Evolutionary conservation across 257 asterid genomes (phyloP).

Genomic region (Fraxinus americana): DNA sequence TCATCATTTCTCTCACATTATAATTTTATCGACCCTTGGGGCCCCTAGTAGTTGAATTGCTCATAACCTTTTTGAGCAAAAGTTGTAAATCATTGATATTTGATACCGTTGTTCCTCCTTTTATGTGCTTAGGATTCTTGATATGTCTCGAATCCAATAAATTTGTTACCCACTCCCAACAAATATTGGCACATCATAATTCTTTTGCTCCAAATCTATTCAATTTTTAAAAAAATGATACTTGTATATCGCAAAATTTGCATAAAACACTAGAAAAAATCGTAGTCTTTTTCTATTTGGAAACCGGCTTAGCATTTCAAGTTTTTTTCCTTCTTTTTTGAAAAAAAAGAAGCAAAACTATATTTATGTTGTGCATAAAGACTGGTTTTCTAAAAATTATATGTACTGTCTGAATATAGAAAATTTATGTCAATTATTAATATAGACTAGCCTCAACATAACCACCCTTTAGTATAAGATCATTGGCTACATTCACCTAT

Average conservation of each 20-base stretch:
- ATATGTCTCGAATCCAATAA: constrained; percentile 16
- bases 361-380: no score
- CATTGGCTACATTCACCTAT: no score
- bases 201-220: neutral
- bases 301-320: no score
- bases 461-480: neutral
- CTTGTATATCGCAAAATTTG: neutral
- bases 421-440: no score
- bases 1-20: no score
- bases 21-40: neutral
- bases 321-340: no score
- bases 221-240: neutral
- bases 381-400: no score
- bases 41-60: neutral
- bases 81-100: neutral
- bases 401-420: neutral
- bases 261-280: no score
- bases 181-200: neutral
- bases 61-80: neutral
- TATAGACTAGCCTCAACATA: neutral
- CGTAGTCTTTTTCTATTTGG: no score
- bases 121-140: neutral
- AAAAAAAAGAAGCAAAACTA: no score
- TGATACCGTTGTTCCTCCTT: neutral
- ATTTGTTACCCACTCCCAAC: constrained; percentile 3